Base-by-base conservation (phyloP, 306 rosid genomes). In the Quercus bicolor region DNA sequence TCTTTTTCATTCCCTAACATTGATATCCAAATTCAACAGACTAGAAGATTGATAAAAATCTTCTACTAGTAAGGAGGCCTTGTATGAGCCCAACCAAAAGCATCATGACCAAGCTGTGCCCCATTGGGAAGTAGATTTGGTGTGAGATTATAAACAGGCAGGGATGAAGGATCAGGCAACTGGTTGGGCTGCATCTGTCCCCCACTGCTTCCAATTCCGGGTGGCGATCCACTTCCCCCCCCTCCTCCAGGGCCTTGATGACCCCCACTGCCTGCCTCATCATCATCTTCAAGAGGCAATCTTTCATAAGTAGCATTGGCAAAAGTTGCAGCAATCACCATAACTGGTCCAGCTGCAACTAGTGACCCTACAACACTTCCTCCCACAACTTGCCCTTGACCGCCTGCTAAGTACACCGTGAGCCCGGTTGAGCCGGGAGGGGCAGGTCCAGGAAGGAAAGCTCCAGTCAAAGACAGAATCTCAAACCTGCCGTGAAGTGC, bases 401-500 rank as follows among this genome's bases (percentile, higher is more conserved):
- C 98, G 23, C 96, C 99, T 0, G 98, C 82, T 0, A 96, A 84
- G 72, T 96, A 93, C 12, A 96, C 97, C 0, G 98, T 96, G 4
- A 96, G 87, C 5, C 99, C 98, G 0, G 94, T 96, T 0, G 96
- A 85, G 0, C 99, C 98, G 0, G 94, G 98, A 5, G 96, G 99
- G 54, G 96, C 89, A 2, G 98, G 98, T 0, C 98, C 99, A 0
- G 99, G 99, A 1, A 96, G 83, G 57, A 96, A 93, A 0, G 98
- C 89, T 2, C 99, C 99, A 0, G 93, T 91, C 4, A 96, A 78
- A 24, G 97, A 90, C 1, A 93, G 76, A 78, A 96, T 96, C 85
- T 96, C 99, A 37, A 96, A 96, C 83, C 98, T 88, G 12, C 99
- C 99, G 53, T 93, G 97, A 20, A 96, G 94, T 2, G 93, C 94